Percentiles rank a stretch among this genome's conserved stretches.
These are phyloP conservation scores for Haplosporangium gracile DNA, from an alignment of 192 early-diverging fungal species.

Conservation along the genomic window DNA sequence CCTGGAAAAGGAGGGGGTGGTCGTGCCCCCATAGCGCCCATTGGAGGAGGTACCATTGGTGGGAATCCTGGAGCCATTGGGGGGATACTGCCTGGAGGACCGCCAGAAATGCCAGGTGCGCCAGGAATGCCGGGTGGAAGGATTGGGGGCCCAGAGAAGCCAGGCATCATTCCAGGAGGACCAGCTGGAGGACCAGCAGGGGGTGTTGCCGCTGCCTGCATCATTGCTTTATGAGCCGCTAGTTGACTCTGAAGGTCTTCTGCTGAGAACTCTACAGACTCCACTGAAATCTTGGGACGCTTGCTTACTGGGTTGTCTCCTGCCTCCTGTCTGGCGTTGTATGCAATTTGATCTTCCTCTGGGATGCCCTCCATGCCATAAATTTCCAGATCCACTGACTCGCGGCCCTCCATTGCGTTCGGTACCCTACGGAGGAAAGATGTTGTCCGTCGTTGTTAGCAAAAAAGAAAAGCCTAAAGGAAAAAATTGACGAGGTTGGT, in stretches of 20 bases:
- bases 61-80: conserved; percentile 23
- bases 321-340: conserved; percentile 68
- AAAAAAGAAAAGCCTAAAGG: background rate
- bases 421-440: conserved; percentile 73
- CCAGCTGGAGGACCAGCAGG: conserved; percentile 22
- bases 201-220: conserved; percentile 41
- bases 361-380: conserved; percentile 97
- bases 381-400: conserved; percentile 91
- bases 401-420: conserved; percentile 87
- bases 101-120: conserved; percentile 18
- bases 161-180: conserved; percentile 18
- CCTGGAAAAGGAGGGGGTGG: conserved; percentile 48
- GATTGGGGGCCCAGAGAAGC: background rate
- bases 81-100: conserved; percentile 22
- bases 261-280: conserved; percentile 53
- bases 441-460: conserved; percentile 3
- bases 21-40: conserved; percentile 14
- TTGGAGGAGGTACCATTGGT: conserved; percentile 16
- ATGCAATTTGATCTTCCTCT: conserved; percentile 78
- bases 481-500: background rate
- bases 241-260: conserved; percentile 59
- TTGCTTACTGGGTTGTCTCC: conserved; percentile 61
- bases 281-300: conserved; percentile 52
- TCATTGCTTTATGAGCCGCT: conserved; percentile 64
- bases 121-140: conserved; percentile 14